phyloP scores from a whole-genome alignment of 2,329 filamentous ascomycete species.

The Phialophora chinensis region DNA sequence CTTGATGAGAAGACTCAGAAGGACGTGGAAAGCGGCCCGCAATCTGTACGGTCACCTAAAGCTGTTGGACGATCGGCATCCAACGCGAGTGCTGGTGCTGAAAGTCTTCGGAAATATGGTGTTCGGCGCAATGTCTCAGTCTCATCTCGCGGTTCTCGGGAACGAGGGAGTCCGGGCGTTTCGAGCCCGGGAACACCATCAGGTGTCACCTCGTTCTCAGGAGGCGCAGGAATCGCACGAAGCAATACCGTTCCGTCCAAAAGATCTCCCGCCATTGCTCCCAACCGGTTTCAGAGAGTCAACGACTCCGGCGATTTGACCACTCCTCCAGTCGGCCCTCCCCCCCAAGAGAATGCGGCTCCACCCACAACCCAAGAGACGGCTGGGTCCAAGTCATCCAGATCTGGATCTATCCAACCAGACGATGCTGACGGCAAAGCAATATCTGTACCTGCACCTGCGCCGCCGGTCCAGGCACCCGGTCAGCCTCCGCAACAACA shows the following conservation, averaged over 20 bases:
- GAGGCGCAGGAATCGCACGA: constrained; percentile 65
- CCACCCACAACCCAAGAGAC: constrained; percentile 17
- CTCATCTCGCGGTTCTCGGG: constrained; percentile 82
- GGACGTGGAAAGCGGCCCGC: constrained; percentile 70
- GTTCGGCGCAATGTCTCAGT: constrained; percentile 88
- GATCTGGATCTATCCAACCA: constrained; percentile 28
- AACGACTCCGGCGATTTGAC: constrained; percentile 30
- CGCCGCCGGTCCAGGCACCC: constrained; percentile 11
- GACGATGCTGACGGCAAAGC: constrained; percentile 23
- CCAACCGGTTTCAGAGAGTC: constrained; percentile 67
- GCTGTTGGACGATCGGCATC: constrained; percentile 77
- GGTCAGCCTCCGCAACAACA: constrained; percentile 19
- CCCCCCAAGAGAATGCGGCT: constrained; percentile 13
- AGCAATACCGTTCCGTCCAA: constrained; percentile 96
- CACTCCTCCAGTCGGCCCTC: constrained; percentile 20
- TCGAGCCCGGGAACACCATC: constrained; percentile 69
- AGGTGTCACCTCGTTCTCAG: constrained; percentile 50
- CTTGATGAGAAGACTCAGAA: constrained; percentile 80
- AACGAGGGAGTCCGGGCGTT: constrained; percentile 67
- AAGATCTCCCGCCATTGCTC: constrained; percentile 74
- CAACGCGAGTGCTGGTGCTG: constrained; percentile 84
- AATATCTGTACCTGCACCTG: constrained; percentile 4
- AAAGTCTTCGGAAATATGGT: constrained; percentile 80
- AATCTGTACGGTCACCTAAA: constrained; percentile 59
- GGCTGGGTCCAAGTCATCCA: constrained; percentile 29